Base-by-base conservation (phyloP, 2,329 filamentous ascomycete genomes). In the Microcyclosporella mali region DNA sequence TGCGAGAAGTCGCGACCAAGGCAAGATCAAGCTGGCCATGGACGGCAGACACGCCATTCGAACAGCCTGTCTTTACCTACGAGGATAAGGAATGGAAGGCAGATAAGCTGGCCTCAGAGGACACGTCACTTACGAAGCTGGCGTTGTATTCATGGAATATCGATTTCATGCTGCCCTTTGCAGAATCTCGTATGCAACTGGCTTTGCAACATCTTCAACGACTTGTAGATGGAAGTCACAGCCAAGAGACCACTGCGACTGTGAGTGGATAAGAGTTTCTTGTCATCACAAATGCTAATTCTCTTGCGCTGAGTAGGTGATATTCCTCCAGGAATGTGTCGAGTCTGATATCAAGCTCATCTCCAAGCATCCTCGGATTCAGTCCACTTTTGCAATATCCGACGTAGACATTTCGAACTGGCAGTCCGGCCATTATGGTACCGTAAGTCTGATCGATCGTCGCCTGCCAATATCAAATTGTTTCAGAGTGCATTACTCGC, bases 261-360 rank as follows among this genome's bases (percentile, higher is more conserved):
- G 21, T 25, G 21, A 25, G 21, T 6, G 4, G 21, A 25, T 25
- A 25, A 33, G 3, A 12, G 17, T 17, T 33, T 25, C n/a, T 15
- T 17, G 7, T n/a, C n/a, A 10, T 19, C 11, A 19, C 30, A 8
- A 50, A 46, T 4, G 60, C 70, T 0, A 46, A 25, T 25, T 25
- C 21, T n/a, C n/a, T n/a, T 4, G 21, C 21, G 6, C 4, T 9
- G 21, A 25, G 9, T 9, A 58, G 2, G 57, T 77, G 3, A 66
- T 78, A 44, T 71, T 72, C 55, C 58, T 79, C 1, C 73, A 78
- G 49, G 75, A 79, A 55, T 78, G 76, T 65, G 59, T 65, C 6
- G 48, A 55, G 0, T 61, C 64, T 0, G 73, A 78, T 45, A 58
- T 79, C 6, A 16, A 47, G 4, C 59, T 68, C 0, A 72, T 79